phyloP scores from a whole-genome alignment of 2,329 filamentous ascomycete genomes.

The Bipolaris sorokiniana region DNA sequence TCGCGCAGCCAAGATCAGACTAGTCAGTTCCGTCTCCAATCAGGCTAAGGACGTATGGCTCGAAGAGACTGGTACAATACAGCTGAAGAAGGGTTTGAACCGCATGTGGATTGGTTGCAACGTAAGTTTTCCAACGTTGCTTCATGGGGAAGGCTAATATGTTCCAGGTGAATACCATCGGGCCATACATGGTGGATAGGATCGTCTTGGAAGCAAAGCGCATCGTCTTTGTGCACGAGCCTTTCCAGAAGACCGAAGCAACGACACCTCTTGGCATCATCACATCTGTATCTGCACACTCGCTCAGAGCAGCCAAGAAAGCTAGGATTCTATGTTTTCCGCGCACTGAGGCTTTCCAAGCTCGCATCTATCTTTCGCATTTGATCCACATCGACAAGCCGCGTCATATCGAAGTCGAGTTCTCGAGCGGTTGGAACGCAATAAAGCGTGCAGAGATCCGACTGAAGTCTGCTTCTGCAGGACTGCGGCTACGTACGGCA shows the following conservation, averaged over 20 bases:
- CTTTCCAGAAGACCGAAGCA: constrained; percentile 58
- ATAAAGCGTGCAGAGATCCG: constrained; percentile 57
- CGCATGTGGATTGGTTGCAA: constrained; percentile 59
- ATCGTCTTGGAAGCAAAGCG: constrained; percentile 70
- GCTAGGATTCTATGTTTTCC: constrained; percentile 77
- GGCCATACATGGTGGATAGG: constrained; percentile 76
- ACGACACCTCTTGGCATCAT: constrained; percentile 58
- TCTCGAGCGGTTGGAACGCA: constrained; percentile 77
- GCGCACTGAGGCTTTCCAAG: constrained; percentile 69
- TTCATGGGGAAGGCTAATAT: constrained; percentile 34
- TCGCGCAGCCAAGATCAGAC: constrained; percentile 67
- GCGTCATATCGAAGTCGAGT: constrained; percentile 75
- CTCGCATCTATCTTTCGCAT: constrained; percentile 69
- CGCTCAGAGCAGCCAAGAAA: constrained; percentile 47
- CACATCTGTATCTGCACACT: constrained; percentile 45
- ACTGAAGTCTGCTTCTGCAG: constrained; percentile 65
- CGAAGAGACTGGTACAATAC: constrained; percentile 55
- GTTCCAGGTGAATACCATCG: constrained; percentile 67
- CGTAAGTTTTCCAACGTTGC: constrained; percentile 27
- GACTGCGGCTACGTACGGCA: constrained; percentile 62
- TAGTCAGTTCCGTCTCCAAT: constrained; percentile 63
- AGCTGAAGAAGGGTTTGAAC: constrained; percentile 63
- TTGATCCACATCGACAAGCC: constrained; percentile 80
- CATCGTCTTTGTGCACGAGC: constrained; percentile 69
- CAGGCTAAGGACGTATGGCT: constrained; percentile 72